Conservation (phyloP, 305 asterid genomes). For the Fraxinus sp. region DNA sequence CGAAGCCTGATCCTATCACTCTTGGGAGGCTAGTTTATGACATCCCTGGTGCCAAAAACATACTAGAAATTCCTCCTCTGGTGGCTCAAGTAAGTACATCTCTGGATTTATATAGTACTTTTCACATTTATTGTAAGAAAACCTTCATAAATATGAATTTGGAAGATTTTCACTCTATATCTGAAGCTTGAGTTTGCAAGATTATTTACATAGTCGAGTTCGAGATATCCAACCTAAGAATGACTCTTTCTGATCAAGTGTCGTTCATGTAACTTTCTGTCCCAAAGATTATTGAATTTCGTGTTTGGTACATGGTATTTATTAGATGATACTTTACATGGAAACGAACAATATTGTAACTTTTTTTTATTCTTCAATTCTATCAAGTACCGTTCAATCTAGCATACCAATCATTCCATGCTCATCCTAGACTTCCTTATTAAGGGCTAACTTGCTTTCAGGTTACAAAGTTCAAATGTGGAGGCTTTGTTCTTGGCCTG, state of each 20-base stretch:
- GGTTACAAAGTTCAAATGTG: conserved; percentile 92
- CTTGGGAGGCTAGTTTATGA: conserved; percentile 88
- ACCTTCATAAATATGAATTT: neutral
- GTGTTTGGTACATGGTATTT: neutral
- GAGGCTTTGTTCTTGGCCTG: conserved; percentile 82
- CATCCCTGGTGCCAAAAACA: conserved; percentile 64
- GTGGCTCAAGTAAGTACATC: conserved; percentile 61
- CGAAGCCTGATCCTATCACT: conserved; percentile 76
- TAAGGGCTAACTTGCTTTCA: conserved; percentile 18
- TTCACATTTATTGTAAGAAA: neutral
- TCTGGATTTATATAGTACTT: neutral
- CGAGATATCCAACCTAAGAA: neutral
- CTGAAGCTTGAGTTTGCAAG: neutral
- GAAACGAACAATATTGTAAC: neutral
- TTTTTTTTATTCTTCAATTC: neutral
- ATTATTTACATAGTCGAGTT: neutral
- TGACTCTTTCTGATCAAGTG: neutral
- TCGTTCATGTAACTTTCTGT: neutral
- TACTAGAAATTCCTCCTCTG: conserved; percentile 77
- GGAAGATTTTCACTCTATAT: neutral
- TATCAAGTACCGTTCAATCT: neutral
- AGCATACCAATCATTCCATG: neutral
- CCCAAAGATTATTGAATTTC: neutral
- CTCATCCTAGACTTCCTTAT: neutral
- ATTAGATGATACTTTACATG: neutral